phyloP scores from a whole-genome alignment of 2,329 filamentous ascomycete genomes.

The Chaetomium sp. region DNA sequence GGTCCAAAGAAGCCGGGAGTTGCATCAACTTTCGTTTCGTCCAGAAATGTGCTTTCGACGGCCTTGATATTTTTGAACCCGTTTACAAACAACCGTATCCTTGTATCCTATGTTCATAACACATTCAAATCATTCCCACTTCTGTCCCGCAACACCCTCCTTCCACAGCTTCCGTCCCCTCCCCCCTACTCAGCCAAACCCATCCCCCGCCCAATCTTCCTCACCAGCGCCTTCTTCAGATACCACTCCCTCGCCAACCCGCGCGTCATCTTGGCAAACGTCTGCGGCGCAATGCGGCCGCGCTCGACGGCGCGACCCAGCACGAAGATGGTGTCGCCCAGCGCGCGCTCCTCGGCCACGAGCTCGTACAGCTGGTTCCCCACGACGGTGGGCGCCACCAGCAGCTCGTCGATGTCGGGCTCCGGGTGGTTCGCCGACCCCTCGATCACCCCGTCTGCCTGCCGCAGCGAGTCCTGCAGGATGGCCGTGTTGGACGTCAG shows the following conservation, averaged over 20 bases:
- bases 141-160: not conserved
- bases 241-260: conserved; percentile 78
- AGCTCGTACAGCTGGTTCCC: conserved; percentile 89
- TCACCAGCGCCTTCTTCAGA: conserved; percentile 76
- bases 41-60: not conserved
- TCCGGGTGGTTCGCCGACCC: conserved; percentile 68
- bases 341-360: conserved; percentile 83
- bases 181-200: conserved; percentile 51
- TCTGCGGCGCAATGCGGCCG: conserved; percentile 69
- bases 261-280: conserved; percentile 77
- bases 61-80: not conserved
- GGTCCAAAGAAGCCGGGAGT: no score
- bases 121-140: not conserved
- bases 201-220: conserved; percentile 77
- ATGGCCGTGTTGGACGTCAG: conserved; percentile 77
- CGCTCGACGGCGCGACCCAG: conserved; percentile 73
- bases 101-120: not conserved
- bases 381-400: conserved; percentile 92
- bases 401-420: conserved; percentile 82
- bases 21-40: not conserved
- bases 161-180: not conserved
- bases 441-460: conserved; percentile 77
- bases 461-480: conserved; percentile 72
- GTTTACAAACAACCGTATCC: not conserved
- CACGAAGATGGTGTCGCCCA: conserved; percentile 85